These are phyloP conservation scores for Cyberlindnera bimundalis DNA, from an alignment of 805 yeast genomes.

Conservation along the genomic window DNA sequence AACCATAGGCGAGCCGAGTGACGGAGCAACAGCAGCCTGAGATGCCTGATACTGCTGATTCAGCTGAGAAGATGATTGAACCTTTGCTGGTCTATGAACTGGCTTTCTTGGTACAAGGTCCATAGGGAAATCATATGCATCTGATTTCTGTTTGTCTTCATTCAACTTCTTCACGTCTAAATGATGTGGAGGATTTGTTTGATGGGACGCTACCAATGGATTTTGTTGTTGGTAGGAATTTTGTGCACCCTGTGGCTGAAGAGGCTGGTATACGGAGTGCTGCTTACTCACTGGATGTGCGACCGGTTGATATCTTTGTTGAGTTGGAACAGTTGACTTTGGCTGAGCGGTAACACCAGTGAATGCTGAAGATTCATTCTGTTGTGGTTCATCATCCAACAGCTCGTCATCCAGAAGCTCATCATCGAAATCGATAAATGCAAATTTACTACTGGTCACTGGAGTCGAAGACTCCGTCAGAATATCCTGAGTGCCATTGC, in stretches of 20 bases:
- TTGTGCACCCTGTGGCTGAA: conserved; percentile 3
- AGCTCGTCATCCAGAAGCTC: conserved; percentile 23
- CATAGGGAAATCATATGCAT: conserved; percentile 73
- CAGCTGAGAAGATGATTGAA: conserved; percentile 20
- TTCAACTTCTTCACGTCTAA: conserved; percentile 34
- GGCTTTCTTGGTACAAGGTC: conserved; percentile 43
- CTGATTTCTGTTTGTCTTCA: conserved; percentile 57
- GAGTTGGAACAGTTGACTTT: background rate
- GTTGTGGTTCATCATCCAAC: conserved; percentile 40
- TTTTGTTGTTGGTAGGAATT: background rate
- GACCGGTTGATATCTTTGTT: conserved; percentile 1
- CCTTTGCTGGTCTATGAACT: conserved; percentile 14
- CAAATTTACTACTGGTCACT: conserved; percentile 27
- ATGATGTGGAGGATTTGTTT: conserved; percentile 12
- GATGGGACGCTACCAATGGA: conserved; percentile 5
- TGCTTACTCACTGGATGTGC: background rate
- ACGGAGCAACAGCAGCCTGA: background rate
- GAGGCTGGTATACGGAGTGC: background rate
- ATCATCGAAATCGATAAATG: conserved; percentile 37
- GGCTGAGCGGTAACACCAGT: too few species aligned
- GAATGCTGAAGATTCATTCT: too few species aligned
- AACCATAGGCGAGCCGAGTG: background rate
- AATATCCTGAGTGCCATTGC: conserved; percentile 31
- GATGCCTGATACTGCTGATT: conserved; percentile 10
- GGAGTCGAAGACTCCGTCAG: conserved; percentile 7